phyloP scores from a whole-genome alignment of 768 basidiomycete genomes.

The Naganishia friedmannii region DNA sequence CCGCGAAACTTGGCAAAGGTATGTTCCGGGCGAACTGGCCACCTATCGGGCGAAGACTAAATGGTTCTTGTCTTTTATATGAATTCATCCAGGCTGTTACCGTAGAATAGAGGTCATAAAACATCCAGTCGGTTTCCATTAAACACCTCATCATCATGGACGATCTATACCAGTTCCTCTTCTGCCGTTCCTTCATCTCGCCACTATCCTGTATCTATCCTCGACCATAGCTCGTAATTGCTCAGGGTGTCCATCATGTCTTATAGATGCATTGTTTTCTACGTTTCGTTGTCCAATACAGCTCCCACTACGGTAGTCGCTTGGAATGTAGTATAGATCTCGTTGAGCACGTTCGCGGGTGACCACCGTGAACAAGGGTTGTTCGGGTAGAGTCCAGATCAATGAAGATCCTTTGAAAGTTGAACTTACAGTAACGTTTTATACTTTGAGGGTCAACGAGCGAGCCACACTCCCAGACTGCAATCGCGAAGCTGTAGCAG shows the following conservation, averaged over 20 bases:
- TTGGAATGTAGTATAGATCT: background rate
- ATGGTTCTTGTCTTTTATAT: background rate
- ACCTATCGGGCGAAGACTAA: background rate
- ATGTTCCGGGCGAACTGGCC: background rate
- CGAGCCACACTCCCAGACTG: too few relatives aligned
- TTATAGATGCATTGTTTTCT: conserved; percentile 14
- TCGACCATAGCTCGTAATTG: background rate
- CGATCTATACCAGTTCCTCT: conserved; percentile 8
- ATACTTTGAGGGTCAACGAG: too few relatives aligned
- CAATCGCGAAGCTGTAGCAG: too few relatives aligned
- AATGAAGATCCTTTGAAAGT: too few relatives aligned
- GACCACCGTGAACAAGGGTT: too few relatives aligned
- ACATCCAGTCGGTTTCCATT: background rate
- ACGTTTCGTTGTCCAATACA: too few relatives aligned
- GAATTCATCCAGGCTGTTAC: conserved; percentile 32
- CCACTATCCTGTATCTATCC: background rate
- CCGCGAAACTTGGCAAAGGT: conserved; percentile 75
- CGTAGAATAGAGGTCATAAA: conserved; percentile 32
- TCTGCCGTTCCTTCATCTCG: background rate
- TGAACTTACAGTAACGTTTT: too few relatives aligned
- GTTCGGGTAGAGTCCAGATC: too few relatives aligned
- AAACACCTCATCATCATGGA: conserved; percentile 20
- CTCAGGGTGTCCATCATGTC: background rate
- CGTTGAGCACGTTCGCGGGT: too few relatives aligned
- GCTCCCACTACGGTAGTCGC: background rate